Percentiles rank a stretch among this genome's conserved stretches.
These are phyloP conservation scores for Coix lacrymajobi DNA, from an alignment of 176 grass and related monocot species.

Conservation along the genomic window DNA sequence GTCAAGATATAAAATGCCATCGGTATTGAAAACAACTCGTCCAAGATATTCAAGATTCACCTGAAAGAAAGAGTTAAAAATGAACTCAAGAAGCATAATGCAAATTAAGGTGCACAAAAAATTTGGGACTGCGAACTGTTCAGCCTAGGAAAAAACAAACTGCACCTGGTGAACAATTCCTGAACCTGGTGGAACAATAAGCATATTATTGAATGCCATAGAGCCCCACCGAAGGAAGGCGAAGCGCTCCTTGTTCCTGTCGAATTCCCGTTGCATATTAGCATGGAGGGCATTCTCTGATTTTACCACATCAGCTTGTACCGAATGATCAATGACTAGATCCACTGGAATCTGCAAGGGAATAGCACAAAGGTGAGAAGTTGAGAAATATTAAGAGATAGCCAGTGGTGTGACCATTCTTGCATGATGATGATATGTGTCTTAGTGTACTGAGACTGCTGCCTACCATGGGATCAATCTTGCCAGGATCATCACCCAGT, in stretches of 20 bases:
- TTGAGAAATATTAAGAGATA: not conserved
- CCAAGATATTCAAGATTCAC: conserved; percentile 17
- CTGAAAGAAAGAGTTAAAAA: not conserved
- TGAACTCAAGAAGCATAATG: not conserved
- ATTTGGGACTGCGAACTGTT: not conserved
- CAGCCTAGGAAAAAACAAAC: not conserved
- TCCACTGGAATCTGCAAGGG: not conserved
- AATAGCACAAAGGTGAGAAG: not conserved
- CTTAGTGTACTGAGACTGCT: not conserved
- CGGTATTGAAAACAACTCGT: conserved; percentile 15
- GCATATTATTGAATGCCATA: conserved; percentile 14
- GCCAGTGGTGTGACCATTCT: not conserved
- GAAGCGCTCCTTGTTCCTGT: not conserved
- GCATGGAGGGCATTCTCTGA: conserved; percentile 15
- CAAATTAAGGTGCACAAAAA: not conserved
- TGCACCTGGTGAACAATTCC: conserved; percentile 19
- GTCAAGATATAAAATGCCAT: conserved; percentile 8
- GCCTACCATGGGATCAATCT: conserved; percentile 13
- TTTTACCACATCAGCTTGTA: conserved; percentile 8
- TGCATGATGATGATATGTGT: not conserved
- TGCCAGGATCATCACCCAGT: not conserved
- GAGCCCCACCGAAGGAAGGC: conserved; percentile 14
- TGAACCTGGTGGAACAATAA: conserved; percentile 21
- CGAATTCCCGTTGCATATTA: not conserved
- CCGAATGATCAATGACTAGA: conserved; percentile 10